Conservation (phyloP, 2,329 filamentous ascomycete genomes). For the Colletotrichum paranaense region DNA sequence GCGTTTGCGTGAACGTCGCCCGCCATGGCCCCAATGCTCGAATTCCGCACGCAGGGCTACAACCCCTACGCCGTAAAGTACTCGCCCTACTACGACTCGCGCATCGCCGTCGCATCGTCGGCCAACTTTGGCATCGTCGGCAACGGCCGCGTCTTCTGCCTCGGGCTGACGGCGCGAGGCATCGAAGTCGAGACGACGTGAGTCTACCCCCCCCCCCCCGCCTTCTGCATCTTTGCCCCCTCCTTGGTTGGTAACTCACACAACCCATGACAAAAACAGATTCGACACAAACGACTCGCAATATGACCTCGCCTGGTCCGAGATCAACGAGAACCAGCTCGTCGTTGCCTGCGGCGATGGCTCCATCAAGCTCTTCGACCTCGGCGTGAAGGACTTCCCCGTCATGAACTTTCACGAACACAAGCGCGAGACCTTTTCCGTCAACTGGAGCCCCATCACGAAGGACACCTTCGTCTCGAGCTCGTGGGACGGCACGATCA, state of each 20-base stretch:
- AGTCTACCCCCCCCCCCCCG: slow-evolving; percentile 11
- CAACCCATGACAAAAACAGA: slow-evolving; percentile 53
- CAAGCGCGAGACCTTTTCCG: slow-evolving; percentile 90
- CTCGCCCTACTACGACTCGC: slow-evolving; percentile 96
- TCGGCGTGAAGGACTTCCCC: slow-evolving; percentile 83
- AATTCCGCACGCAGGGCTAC: slow-evolving; percentile 92
- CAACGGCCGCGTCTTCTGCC: slow-evolving; percentile 89
- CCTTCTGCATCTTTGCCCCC: neutral
- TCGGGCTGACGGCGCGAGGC: slow-evolving; percentile 85
- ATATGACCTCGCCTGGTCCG: slow-evolving; percentile 95
- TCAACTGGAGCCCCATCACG: slow-evolving; percentile 90
- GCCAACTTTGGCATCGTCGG: slow-evolving; percentile 97
- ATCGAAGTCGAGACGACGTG: slow-evolving; percentile 87
- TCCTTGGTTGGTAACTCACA: neutral
- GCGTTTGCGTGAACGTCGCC: neutral
- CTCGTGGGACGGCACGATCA: slow-evolving; percentile 96
- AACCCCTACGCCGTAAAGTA: slow-evolving; percentile 98
- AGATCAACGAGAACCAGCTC: slow-evolving; percentile 95
- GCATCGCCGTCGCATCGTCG: slow-evolving; percentile 89
- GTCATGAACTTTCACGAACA: slow-evolving; percentile 95
- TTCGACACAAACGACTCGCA: slow-evolving; percentile 98
- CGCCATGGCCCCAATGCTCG: slow-evolving; percentile 76
- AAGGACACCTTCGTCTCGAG: slow-evolving; percentile 93
- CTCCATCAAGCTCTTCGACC: slow-evolving; percentile 93
- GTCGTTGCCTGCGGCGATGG: slow-evolving; percentile 92